Base-by-base conservation (phyloP, 768 basidiomycete genomes). In the Tephrocybe sp. region DNA sequence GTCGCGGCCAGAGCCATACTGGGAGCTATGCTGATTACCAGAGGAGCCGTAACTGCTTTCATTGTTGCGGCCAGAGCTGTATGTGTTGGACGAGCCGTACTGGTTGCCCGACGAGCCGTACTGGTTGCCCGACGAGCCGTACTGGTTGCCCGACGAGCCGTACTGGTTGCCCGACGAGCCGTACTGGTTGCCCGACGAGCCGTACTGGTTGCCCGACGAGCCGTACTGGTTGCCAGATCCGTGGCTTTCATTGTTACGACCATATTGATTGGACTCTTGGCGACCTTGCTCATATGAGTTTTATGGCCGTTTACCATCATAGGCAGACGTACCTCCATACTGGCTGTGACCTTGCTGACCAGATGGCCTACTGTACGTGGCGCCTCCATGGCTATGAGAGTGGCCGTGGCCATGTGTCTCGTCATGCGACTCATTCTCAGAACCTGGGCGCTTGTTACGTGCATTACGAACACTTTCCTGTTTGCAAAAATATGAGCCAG, bases 361-460 rank as follows among this genome's bases (percentile, higher is more conserved):
- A 29, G 27, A 5, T 5, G 27, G 27, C 27, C 27, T 29, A 11
- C 11, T 45, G 33, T 55, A 48, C 18, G 49, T 30, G 16, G 43
- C 25, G 21, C 50, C 47, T 39, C 45, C 50, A 31, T 50, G 50
- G 43, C 43, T 41, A 29, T 59, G 49, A 45, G 47, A 48, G 38
- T 47, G 54, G 33, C 54, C 29, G 38, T 56, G 50, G 27, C 72
- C 69, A 40, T 25, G 22, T 18, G 68, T 58, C 55, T 76, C 72
- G n/a, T 64, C 59, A 29, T 59, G 61, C 36, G 59, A 54, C 38
- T 71, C 64, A 23, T 68, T 67, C 34, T 80, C 77, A 13, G 76
- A 73, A 40, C 76, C 77, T 15, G 76, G 67, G 15, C 80, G 74
- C 56, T 83, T 82, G 61, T 84, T 84, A 57, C 70, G 77, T 37